These are phyloP conservation scores for Suillus spraguei DNA, from an alignment of 768 basidiomycete species.

Conservation along the genomic window DNA sequence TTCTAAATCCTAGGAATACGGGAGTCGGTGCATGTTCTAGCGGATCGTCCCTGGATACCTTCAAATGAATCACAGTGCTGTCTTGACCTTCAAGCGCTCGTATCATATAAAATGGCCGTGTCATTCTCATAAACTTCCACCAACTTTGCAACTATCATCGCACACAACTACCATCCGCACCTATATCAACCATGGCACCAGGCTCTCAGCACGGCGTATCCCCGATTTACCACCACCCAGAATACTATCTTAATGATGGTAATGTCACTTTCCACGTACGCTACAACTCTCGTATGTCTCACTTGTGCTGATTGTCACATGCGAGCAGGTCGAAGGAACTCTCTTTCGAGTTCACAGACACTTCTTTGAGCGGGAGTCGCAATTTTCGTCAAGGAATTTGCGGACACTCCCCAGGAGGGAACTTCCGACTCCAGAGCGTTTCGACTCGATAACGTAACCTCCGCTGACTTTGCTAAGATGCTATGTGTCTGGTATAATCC, in stretches of 20 bases:
- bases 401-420: background rate
- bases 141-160: background rate
- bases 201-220: background rate
- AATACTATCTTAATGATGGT: background rate
- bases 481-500: conserved; percentile 61
- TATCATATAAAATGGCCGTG: background rate
- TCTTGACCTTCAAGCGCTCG: background rate
- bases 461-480: conserved; percentile 44
- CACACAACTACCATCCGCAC: too few species aligned
- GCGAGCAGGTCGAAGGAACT: background rate
- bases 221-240: background rate
- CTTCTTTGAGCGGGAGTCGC: conserved; percentile 37
- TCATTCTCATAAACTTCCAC: background rate
- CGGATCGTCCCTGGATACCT: background rate
- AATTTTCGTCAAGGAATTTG: conserved; percentile 32
- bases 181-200: background rate
- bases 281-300: background rate
- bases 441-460: conserved; percentile 27
- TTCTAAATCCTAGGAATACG: conserved; percentile 4
- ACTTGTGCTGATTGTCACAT: background rate
- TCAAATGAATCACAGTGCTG: background rate
- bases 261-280: background rate
- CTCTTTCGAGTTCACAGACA: background rate
- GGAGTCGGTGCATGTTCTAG: too few species aligned
- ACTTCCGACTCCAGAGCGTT: conserved; percentile 6